Conservation (phyloP, 2,329 filamentous ascomycete genomes). For the Dactylonectria macrodidyma region DNA sequence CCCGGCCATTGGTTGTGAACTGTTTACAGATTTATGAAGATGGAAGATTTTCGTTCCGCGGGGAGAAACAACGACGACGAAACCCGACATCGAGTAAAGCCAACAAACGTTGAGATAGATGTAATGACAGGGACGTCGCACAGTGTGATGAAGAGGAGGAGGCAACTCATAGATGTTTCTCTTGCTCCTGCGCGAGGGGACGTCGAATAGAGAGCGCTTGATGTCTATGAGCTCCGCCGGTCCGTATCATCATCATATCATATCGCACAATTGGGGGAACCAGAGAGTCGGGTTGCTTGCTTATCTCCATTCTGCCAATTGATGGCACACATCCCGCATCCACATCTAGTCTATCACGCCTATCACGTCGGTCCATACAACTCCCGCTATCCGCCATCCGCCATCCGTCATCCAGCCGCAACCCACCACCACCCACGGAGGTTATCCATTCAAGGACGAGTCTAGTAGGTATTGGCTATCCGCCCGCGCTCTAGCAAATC, state of each 20-base stretch:
- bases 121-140: neutral
- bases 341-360: too few species aligned
- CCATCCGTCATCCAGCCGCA: neutral
- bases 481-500: conserved; percentile 2
- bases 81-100: neutral
- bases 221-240: neutral
- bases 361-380: neutral
- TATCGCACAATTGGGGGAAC: neutral
- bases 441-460: neutral
- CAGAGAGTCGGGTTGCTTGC: neutral
- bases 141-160: neutral
- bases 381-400: neutral
- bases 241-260: neutral
- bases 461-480: neutral
- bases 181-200: neutral
- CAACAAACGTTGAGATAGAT: neutral
- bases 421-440: neutral
- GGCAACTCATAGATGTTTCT: neutral
- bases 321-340: neutral
- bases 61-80: neutral
- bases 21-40: neutral
- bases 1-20: neutral
- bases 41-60: neutral
- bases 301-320: neutral
- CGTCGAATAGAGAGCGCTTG: neutral